Conservation (phyloP, 2,329 filamentous ascomycete species). For the Tolypocladium pustulatum region DNA sequence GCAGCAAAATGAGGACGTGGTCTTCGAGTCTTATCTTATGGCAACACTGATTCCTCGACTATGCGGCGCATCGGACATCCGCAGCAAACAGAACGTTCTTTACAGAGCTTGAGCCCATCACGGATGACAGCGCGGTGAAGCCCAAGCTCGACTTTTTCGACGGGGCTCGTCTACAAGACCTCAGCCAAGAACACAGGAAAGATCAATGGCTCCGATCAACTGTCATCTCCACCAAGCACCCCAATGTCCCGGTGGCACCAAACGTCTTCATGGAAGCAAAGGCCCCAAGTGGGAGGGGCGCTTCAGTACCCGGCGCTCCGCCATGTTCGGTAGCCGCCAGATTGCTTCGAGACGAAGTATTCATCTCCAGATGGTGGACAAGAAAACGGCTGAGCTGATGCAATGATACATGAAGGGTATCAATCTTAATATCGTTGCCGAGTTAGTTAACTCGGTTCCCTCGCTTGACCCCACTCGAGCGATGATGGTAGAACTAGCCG, state of each 20-base stretch:
- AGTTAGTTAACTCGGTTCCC: no score
- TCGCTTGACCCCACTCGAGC: no score
- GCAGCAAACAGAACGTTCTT: not conserved
- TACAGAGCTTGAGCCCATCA: conserved; percentile 21
- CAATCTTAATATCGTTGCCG: no score
- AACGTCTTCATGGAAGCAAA: conserved; percentile 33
- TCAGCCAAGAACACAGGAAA: not conserved
- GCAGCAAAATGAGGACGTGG: conserved; percentile 13
- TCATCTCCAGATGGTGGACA: no score
- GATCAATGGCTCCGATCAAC: not conserved
- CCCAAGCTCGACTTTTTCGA: conserved; percentile 6
- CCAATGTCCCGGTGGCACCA: conserved; percentile 16
- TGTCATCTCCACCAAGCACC: conserved; percentile 1
- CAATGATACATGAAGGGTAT: no score
- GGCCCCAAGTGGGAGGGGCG: conserved; percentile 22
- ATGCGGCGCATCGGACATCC: not conserved
- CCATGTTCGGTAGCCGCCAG: no score
- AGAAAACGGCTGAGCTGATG: no score
- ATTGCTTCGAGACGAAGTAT: no score
- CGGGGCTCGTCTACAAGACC: not conserved
- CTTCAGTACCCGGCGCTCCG: no score
- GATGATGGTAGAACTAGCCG: no score
- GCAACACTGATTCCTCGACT: conserved; percentile 15
- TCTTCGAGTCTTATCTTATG: conserved; percentile 23
- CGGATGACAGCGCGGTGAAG: conserved; percentile 16